These are phyloP conservation scores for Aethionema arabicum DNA, from an alignment of 345 rosid species.

Conservation along the genomic window DNA sequence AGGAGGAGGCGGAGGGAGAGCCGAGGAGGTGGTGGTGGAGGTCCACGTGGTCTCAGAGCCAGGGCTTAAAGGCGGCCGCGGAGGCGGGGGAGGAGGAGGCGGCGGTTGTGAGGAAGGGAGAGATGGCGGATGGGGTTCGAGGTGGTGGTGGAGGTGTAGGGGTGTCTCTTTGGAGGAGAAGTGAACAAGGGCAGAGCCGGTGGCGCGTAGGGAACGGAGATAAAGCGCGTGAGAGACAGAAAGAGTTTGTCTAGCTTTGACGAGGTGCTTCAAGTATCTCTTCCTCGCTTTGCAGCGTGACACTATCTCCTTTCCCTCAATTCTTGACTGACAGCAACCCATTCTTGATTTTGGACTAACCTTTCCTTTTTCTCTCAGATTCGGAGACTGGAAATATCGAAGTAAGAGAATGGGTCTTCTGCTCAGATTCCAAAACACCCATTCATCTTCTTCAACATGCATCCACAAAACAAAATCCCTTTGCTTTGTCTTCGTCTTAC, in stretches of 20 bases:
- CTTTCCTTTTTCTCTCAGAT: slow-evolving; percentile 8
- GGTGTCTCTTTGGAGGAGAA: slow-evolving; percentile 71
- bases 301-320: slow-evolving; percentile 81
- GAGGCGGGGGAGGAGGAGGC: slow-evolving; percentile 31
- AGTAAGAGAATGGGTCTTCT: background rate
- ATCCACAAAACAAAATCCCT: background rate
- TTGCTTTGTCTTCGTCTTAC: background rate
- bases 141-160: slow-evolving; percentile 51
- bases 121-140: slow-evolving; percentile 23
- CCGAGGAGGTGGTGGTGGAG: slow-evolving; percentile 51
- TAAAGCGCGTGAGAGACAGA: slow-evolving; percentile 88
- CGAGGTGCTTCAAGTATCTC: slow-evolving; percentile 81
- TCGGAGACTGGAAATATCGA: background rate
- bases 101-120: slow-evolving; percentile 25
- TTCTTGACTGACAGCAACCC: slow-evolving; percentile 86
- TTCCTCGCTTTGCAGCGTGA: slow-evolving; percentile 88
- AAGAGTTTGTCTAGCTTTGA: slow-evolving; percentile 72
- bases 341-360: slow-evolving; percentile 26
- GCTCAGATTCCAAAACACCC: background rate
- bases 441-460: slow-evolving; percentile 33
- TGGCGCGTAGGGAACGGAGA: slow-evolving; percentile 77
- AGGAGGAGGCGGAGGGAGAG: slow-evolving; percentile 43
- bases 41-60: slow-evolving; percentile 86
- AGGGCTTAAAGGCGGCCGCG: slow-evolving; percentile 56
- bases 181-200: slow-evolving; percentile 76